These are phyloP conservation scores for Plasmodium relictum DNA, from an alignment of 169 alveolate genomes.

Conservation along the genomic window DNA sequence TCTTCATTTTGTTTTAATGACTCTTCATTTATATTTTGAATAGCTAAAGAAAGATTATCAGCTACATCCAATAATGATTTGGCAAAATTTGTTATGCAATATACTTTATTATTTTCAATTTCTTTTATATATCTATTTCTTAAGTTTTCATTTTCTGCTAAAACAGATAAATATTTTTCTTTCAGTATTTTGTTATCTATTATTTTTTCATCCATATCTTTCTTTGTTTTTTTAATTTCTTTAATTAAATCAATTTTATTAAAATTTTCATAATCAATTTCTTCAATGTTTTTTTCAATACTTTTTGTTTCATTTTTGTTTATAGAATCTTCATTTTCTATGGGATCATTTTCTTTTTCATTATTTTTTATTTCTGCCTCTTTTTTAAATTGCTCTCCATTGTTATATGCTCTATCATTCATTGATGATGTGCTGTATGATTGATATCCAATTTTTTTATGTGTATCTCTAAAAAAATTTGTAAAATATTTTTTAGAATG, in stretches of 20 bases:
- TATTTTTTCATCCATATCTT: constrained; percentile 79
- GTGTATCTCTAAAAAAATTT: constrained; percentile 7
- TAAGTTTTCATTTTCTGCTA: constrained; percentile 89
- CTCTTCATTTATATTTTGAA: constrained; percentile 79
- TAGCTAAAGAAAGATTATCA: constrained; percentile 90
- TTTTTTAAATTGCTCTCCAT: constrained; percentile 14
- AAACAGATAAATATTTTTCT: constrained; percentile 84
- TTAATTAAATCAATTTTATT: constrained; percentile 60
- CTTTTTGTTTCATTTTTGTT: constrained; percentile 27
- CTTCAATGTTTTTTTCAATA: constrained; percentile 5
- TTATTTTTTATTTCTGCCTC: constrained; percentile 1
- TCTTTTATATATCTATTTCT: constrained; percentile 86
- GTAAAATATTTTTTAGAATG: constrained; percentile 6
- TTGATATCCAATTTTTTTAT: not conserved
- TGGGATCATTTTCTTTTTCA: not conserved
- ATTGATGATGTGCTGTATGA: constrained; percentile 17
- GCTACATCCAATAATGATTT: constrained; percentile 93
- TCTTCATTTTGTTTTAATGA: constrained; percentile 70
- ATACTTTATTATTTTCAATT: constrained; percentile 86
- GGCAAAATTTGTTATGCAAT: constrained; percentile 91
- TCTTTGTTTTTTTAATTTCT: constrained; percentile 59
- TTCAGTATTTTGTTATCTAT: constrained; percentile 80
- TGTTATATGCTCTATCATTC: constrained; percentile 23
- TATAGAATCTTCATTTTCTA: not conserved
- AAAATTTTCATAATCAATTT: constrained; percentile 36